Percentiles rank a stretch among this genome's conserved stretches.
phyloP scores from a whole-genome alignment of 2,329 filamentous ascomycete species.

The Pseudomassariella vexata region DNA sequence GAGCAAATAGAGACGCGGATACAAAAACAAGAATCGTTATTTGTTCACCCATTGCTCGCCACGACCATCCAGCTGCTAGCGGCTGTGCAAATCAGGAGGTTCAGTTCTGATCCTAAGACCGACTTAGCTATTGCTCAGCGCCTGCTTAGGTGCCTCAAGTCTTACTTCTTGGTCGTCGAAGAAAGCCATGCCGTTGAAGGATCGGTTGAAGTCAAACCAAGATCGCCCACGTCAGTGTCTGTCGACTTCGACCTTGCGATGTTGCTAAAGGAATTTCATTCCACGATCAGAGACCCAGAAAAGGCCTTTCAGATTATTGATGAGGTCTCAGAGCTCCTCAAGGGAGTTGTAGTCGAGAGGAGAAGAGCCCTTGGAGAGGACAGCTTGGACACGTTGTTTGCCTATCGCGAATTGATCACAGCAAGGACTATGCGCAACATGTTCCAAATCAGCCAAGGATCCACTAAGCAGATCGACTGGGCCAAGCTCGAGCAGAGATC shows the following conservation, averaged over 20 bases:
- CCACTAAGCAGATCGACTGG: neutral
- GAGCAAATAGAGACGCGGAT: neutral
- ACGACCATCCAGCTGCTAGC: conserved; percentile 1
- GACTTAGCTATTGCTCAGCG: neutral
- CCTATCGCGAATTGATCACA: conserved; percentile 2
- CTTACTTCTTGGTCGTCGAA: neutral
- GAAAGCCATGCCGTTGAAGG: neutral
- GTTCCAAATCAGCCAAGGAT: neutral
- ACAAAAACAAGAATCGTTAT: neutral
- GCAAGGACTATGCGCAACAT: neutral
- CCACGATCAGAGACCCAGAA: neutral
- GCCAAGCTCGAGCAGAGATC: conserved; percentile 1
- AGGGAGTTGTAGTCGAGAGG: neutral
- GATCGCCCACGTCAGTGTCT: neutral
- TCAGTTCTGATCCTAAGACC: neutral
- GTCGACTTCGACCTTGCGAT: conserved; percentile 1
- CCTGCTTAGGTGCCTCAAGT: neutral
- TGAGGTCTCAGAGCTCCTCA: neutral
- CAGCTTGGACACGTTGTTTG: conserved; percentile 1
- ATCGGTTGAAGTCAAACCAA: conserved; percentile 1
- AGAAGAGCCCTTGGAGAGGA: conserved; percentile 1
- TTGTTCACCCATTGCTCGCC: neutral
- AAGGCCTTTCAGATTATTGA: neutral
- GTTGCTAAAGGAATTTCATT: neutral
- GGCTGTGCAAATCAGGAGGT: neutral